A percentile compares a stretch with the other conserved stretches of the same genome.
phyloP scores from a whole-genome alignment of 768 basidiomycete species.

The Tylopilus balloui region DNA sequence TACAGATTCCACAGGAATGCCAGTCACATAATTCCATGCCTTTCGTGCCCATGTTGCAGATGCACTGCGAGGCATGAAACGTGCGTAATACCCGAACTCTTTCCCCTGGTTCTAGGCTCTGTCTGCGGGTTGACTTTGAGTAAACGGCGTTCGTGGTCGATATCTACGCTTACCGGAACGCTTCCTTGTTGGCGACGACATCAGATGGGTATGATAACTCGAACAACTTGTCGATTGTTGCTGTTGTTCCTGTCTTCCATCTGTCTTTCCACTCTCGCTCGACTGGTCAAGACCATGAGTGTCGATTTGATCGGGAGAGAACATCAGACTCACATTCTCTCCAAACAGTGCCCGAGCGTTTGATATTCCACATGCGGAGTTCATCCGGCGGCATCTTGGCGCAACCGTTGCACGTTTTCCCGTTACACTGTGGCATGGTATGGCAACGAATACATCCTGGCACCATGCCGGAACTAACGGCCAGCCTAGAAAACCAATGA shows the following conservation, averaged over 20 bases:
- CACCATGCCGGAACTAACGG: slow-evolving; percentile 46
- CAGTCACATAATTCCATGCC: slow-evolving; percentile 49
- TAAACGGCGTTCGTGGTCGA: neutral
- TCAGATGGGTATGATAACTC: slow-evolving; percentile 39
- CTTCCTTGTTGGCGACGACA: slow-evolving; percentile 38
- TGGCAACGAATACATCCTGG: slow-evolving; percentile 49
- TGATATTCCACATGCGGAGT: slow-evolving; percentile 47
- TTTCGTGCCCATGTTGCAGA: slow-evolving; percentile 62
- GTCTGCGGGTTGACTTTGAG: slow-evolving; percentile 11
- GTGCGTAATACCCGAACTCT: slow-evolving; percentile 47
- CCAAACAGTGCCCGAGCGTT: slow-evolving; percentile 42
- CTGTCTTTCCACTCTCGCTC: slow-evolving; percentile 48
- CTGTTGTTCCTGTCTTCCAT: slow-evolving; percentile 29
- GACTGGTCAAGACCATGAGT: slow-evolving; percentile 39
- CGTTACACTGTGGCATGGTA: slow-evolving; percentile 42
- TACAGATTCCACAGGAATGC: slow-evolving; percentile 63
- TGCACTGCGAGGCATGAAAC: slow-evolving; percentile 62
- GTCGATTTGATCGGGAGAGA: slow-evolving; percentile 14
- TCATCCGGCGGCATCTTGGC: slow-evolving; percentile 41
- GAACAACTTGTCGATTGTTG: slow-evolving; percentile 53
- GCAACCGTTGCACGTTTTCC: slow-evolving; percentile 47
- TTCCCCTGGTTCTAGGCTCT: slow-evolving; percentile 35
- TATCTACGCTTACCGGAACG: slow-evolving; percentile 39
- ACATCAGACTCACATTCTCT: slow-evolving; percentile 44
- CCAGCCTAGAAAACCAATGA: slow-evolving; percentile 39